Evolutionary conservation across 345 rosid genomes (phyloP).

Genomic region (Corchorus capsularis): DNA sequence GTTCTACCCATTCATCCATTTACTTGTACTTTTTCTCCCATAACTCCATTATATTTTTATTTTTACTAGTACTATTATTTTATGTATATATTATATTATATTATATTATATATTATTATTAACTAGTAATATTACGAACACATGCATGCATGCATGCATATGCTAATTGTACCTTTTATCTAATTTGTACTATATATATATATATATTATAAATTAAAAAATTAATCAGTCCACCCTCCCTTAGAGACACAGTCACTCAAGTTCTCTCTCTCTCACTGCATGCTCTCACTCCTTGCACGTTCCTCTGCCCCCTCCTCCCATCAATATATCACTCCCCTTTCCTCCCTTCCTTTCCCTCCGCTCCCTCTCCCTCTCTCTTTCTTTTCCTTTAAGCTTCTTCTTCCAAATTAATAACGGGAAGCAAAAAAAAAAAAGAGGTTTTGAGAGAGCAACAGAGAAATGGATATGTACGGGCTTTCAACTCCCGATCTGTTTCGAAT

Average conservation of each 20-base stretch:
- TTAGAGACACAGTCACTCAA: neutral
- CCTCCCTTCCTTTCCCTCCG: neutral
- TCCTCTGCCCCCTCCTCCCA: slow-evolving; percentile 30
- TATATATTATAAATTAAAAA: too few relatives aligned
- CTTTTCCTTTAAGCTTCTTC: neutral
- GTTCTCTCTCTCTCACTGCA: slow-evolving; percentile 22
- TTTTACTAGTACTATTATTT: too few relatives aligned
- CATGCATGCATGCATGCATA: neutral
- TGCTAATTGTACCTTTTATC: neutral
- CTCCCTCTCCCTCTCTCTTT: neutral
- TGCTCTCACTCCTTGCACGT: slow-evolving; percentile 38
- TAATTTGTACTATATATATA: neutral
- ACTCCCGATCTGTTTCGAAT: slow-evolving; percentile 54
- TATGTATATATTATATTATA: too few relatives aligned
- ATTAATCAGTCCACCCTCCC: neutral
- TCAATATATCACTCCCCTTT: slow-evolving; percentile 17
- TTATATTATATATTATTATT: neutral
- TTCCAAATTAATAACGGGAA: neutral
- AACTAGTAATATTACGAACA: neutral
- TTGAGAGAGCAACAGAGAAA: slow-evolving; percentile 4
- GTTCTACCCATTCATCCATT: too few relatives aligned
- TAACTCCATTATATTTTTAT: too few relatives aligned
- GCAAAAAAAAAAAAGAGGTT: neutral
- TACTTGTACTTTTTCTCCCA: too few relatives aligned
- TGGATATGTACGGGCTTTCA: slow-evolving; percentile 55